A percentile compares a stretch with the other conserved stretches of the same genome.
Evolutionary conservation across 441 rosid genomes (phyloP).

Genomic region (Pelargonium myrrhifolium): DNA sequence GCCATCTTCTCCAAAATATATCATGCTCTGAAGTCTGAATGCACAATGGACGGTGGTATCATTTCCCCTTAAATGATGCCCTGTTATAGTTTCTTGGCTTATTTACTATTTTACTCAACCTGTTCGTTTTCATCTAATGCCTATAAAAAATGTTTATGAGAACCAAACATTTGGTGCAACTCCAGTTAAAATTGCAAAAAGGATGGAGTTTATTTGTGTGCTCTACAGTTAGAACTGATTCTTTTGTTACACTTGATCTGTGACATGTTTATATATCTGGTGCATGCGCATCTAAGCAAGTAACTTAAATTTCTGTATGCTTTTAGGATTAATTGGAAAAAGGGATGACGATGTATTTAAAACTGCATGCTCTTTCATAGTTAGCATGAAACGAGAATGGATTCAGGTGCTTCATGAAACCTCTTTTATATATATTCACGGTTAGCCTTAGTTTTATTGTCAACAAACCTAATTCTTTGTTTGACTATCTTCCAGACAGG

Average conservation of each 20-base stretch:
- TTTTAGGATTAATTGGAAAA: conserved; percentile 60
- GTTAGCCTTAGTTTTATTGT: conserved; percentile 4
- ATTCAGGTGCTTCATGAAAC: conserved; percentile 35
- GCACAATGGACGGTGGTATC: no score
- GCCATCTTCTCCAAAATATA: no score
- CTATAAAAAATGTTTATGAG: background rate
- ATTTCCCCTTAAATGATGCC: no score
- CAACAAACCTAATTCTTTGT: background rate
- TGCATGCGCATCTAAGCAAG: conserved; percentile 3
- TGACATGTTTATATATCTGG: background rate
- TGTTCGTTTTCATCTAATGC: background rate
- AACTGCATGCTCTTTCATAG: conserved; percentile 64
- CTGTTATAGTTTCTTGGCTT: background rate
- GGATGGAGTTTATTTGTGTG: background rate
- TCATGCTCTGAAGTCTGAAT: no score
- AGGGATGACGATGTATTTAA: conserved; percentile 40
- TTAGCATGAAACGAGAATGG: conserved; percentile 98
- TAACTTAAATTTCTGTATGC: conserved; percentile 15
- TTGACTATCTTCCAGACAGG: conserved; percentile 54
- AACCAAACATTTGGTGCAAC: background rate
- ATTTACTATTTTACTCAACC: background rate
- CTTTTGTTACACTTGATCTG: background rate
- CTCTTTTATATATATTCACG: conserved; percentile 9
- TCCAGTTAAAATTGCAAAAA: background rate
- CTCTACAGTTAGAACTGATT: background rate